Evolutionary conservation across 495 filamentous ascomycete species (phyloP).

Genomic region (Apiosordaria backusii): DNA sequence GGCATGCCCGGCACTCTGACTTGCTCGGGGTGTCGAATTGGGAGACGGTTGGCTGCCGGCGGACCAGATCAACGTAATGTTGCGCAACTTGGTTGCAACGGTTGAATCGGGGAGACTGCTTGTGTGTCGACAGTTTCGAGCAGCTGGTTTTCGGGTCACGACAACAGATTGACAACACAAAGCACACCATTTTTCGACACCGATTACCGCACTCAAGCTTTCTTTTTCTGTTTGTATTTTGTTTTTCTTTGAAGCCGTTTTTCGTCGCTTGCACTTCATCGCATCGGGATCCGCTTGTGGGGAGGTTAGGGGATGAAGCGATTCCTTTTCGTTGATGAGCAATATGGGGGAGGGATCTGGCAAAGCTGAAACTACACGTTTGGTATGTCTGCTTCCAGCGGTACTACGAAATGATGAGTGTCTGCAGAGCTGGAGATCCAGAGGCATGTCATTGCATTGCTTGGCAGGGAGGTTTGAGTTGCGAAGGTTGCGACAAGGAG

Average conservation of each 20-base stretch:
- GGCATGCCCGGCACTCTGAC: conserved; percentile 12
- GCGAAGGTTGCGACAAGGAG: not conserved
- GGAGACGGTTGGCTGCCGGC: not conserved
- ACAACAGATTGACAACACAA: not conserved
- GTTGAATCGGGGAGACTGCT: not conserved
- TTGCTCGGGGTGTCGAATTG: conserved; percentile 5
- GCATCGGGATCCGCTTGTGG: conserved; percentile 41
- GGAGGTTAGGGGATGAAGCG: conserved; percentile 39
- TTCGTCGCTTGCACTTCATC: conserved; percentile 24
- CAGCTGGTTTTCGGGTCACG: conserved; percentile 9
- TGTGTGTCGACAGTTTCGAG: not conserved
- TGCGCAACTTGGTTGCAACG: not conserved
- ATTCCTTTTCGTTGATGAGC: conserved; percentile 11
- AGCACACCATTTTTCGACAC: not conserved
- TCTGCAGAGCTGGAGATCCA: not conserved
- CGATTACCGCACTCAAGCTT: not conserved
- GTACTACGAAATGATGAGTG: not conserved
- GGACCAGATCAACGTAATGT: not conserved
- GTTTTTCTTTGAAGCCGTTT: conserved; percentile 27
- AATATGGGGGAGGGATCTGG: conserved; percentile 4
- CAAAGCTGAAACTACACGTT: not conserved
- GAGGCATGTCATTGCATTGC: not conserved
- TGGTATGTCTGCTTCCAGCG: not conserved
- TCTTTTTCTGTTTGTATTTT: conserved; percentile 12
- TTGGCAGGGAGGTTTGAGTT: not conserved